Conservation (phyloP, 768 basidiomycete genomes). For the Pholiota microspora region DNA sequence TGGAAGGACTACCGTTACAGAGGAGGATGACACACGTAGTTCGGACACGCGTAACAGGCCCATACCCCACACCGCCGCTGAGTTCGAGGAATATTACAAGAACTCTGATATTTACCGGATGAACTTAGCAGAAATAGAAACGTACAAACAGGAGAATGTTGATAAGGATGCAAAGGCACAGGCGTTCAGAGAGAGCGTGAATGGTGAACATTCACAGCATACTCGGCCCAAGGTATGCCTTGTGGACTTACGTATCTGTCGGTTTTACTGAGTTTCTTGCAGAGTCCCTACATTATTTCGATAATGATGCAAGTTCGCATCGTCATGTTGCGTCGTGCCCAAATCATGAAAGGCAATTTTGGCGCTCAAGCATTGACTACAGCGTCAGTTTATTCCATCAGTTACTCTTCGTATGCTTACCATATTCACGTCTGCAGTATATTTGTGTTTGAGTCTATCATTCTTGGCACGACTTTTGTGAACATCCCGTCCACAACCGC, state of each 20-base stretch:
- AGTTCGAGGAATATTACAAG: conserved; percentile 41
- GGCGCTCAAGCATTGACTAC: conserved; percentile 27
- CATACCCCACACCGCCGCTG: conserved; percentile 40
- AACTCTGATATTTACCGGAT: conserved; percentile 22
- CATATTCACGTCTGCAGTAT: conserved; percentile 18
- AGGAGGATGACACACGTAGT: conserved; percentile 5
- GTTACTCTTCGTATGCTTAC: conserved; percentile 22
- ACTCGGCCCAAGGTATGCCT: conserved; percentile 26
- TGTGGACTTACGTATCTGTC: too few relatives aligned
- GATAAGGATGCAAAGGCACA: conserved; percentile 36
- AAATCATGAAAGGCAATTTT: conserved; percentile 39
- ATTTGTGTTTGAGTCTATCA: conserved; percentile 35
- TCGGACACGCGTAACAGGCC: conserved; percentile 22
- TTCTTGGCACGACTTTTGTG: conserved; percentile 64
- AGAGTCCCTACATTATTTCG: conserved; percentile 39
- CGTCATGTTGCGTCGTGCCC: conserved; percentile 38
- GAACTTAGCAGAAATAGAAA: conserved; percentile 38
- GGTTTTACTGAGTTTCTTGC: background rate
- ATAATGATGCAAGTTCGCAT: conserved; percentile 41
- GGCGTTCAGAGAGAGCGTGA: conserved; percentile 44
- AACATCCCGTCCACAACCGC: conserved; percentile 47
- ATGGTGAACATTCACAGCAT: conserved; percentile 50
- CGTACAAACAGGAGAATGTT: conserved; percentile 44
- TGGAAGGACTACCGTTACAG: conserved; percentile 39
- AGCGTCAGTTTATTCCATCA: conserved; percentile 13